Percentiles rank a stretch among this genome's conserved stretches.
These are phyloP conservation scores for Didymella pinodella DNA, from an alignment of 2,329 filamentous ascomycete genomes.

Conservation along the genomic window DNA sequence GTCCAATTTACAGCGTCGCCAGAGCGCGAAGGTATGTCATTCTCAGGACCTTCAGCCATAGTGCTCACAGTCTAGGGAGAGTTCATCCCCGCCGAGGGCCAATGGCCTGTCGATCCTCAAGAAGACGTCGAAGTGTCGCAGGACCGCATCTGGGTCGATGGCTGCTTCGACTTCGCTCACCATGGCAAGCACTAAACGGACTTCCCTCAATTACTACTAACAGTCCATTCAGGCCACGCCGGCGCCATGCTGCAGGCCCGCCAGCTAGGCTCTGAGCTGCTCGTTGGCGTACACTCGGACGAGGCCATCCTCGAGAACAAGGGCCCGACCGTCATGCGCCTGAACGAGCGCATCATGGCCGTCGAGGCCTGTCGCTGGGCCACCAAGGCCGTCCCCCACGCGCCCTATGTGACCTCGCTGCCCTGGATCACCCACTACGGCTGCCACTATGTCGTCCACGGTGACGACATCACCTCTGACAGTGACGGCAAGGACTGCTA, in stretches of 20 bases:
- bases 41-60: not conserved
- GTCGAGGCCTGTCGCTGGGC: conserved; percentile 97
- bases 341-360: conserved; percentile 86
- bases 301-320: conserved; percentile 97
- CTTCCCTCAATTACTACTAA: not conserved
- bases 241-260: conserved; percentile 96
- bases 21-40: conserved; percentile 46
- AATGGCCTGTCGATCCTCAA: conserved; percentile 72
- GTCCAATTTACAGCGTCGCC: conserved; percentile 44
- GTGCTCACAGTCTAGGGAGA: conserved; percentile 38
- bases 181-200: conserved; percentile 68
- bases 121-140: conserved; percentile 65
- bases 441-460: conserved; percentile 94
- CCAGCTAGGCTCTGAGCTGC: conserved; percentile 85
- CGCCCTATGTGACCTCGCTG: conserved; percentile 93
- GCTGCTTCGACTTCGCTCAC: conserved; percentile 99
- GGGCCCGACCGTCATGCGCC: conserved; percentile 95
- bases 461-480: conserved; percentile 96
- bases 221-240: conserved; percentile 74
- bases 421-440: conserved; percentile 96
- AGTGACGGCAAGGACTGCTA: conserved; percentile 95
- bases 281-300: conserved; percentile 94
- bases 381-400: conserved; percentile 80
- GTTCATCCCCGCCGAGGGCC: conserved; percentile 59
- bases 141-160: conserved; percentile 94